phyloP scores from a whole-genome alignment of 306 rosid species.

The Citrullus colocynthis region DNA sequence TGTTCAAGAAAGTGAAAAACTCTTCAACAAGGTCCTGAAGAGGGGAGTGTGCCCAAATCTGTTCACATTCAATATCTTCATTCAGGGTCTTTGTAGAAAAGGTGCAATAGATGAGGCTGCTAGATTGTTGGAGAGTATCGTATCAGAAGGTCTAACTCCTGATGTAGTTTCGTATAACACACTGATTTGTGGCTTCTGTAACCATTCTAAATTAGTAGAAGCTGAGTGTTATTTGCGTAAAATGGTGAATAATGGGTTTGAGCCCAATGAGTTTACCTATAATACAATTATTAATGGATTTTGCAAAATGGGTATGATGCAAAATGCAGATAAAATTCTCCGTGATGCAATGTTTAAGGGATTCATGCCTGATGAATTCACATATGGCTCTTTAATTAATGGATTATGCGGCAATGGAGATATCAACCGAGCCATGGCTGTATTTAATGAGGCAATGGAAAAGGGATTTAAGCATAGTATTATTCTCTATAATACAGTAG shows the following conservation, averaged over 20 bases:
- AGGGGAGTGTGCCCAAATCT: slow-evolving; percentile 65
- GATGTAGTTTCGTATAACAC: slow-evolving; percentile 78
- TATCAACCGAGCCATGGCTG: slow-evolving; percentile 46
- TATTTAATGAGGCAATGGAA: slow-evolving; percentile 47
- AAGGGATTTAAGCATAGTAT: slow-evolving; percentile 58
- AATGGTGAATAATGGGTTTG: slow-evolving; percentile 71
- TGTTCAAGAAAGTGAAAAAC: slow-evolving; percentile 50
- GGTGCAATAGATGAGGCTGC: slow-evolving; percentile 42
- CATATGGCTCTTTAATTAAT: slow-evolving; percentile 66
- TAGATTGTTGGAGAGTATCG: slow-evolving; percentile 32
- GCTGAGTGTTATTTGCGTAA: slow-evolving; percentile 56
- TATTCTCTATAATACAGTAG: slow-evolving; percentile 59
- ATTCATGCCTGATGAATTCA: slow-evolving; percentile 68
- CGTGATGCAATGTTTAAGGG: slow-evolving; percentile 73
- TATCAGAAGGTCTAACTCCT: slow-evolving; percentile 47
- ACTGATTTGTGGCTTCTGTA: slow-evolving; percentile 68
- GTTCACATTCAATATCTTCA: slow-evolving; percentile 70
- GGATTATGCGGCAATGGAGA: slow-evolving; percentile 62
- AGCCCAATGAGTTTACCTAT: slow-evolving; percentile 69
- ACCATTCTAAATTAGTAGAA: slow-evolving; percentile 37
- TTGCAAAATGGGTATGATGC: slow-evolving; percentile 65
- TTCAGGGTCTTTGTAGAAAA: slow-evolving; percentile 61
- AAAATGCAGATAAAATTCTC: slow-evolving; percentile 53
- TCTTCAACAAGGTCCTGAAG: slow-evolving; percentile 63
- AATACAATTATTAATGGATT: slow-evolving; percentile 69